phyloP scores from a whole-genome alignment of 2,329 filamentous ascomycete genomes.

The Ilyonectria mors-panacis region DNA sequence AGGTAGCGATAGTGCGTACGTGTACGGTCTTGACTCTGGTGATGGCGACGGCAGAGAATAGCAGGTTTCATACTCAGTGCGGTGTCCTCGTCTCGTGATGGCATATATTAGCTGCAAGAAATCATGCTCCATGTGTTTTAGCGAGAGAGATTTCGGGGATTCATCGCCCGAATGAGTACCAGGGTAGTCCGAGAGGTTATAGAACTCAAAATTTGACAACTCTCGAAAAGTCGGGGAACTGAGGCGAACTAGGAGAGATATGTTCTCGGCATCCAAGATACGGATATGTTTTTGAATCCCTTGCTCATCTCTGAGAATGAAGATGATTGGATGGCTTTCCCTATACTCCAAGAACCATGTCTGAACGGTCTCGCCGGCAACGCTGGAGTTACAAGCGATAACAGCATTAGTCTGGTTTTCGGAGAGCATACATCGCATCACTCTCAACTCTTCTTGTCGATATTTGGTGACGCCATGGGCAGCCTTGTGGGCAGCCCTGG shows the following conservation, averaged over 20 bases:
- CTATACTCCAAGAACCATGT: constrained; percentile 73
- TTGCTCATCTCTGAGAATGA: constrained; percentile 75
- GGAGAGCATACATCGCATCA: too few species aligned
- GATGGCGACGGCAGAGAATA: constrained; percentile 76
- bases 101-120: constrained; percentile 78
- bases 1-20: constrained; percentile 75
- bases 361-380: constrained; percentile 61
- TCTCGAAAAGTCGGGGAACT: constrained; percentile 72
- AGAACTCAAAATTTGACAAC: constrained; percentile 83
- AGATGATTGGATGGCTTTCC: constrained; percentile 77
- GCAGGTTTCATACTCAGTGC: constrained; percentile 73
- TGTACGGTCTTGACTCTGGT: constrained; percentile 73
- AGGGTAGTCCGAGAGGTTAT: constrained; percentile 75
- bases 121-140: constrained; percentile 78
- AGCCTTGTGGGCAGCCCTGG: constrained; percentile 74
- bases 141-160: constrained; percentile 72
- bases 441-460: too few species aligned
- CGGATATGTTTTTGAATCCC: constrained; percentile 76
- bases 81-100: constrained; percentile 66
- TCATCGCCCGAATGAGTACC: constrained; percentile 40
- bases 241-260: constrained; percentile 70
- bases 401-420: too few species aligned
- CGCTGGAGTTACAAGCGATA: too few species aligned
- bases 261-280: constrained; percentile 67
- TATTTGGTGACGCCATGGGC: constrained; percentile 61